Evolutionary conservation across 768 basidiomycete genomes (phyloP), one percentile per base, ranked within the genome.

Genomic region (Tremella fuciformis): DNA sequence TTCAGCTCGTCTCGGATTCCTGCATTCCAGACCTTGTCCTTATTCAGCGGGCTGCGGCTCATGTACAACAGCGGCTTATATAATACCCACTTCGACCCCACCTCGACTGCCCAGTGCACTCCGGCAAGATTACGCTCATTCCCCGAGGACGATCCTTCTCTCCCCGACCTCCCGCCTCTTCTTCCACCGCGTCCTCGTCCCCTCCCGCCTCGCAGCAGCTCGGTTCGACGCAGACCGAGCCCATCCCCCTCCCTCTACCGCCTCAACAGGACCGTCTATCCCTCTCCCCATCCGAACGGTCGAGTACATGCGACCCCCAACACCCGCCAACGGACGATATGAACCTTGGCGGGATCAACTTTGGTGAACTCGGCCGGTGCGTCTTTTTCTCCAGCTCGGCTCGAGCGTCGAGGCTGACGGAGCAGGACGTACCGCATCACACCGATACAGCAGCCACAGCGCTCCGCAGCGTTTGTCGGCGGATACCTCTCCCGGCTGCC

Each of bases 391-490:
- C 16, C 42, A n/a, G n/a, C 42, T 15, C n/a, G 7, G 8, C 42
- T 6, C 8, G 16, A 46, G 6, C 48, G 42, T 55, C 18, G 40
- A 24, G 13, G 49, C 29, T 26, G n/a, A 34, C 15, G 16, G 16
- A 25, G 39, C 25, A 78, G 77, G 58, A 65, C 84, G 0, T 94
- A 92, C 74, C 83, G 86, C 49, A 85, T 96, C 16, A 85, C 88
- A 71, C 84, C 93, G 59, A 82, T 91, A 24, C 91, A 96, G 68
- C 86, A 92, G 59, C 91, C 91, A 9, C 81, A 83, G 63, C 82
- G 83, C 60, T 86, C 88, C 24, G 89, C 91, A 40, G 89, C 89
- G 74, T 91, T 90, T 76, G 86, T 88, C 48, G 79, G 82, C 50
- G 83, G 83, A 19, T 84, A 81, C 56, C 80, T 91, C 53, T 89